Conservation (phyloP, 495 filamentous ascomycete genomes). For the Xylona heveae region DNA sequence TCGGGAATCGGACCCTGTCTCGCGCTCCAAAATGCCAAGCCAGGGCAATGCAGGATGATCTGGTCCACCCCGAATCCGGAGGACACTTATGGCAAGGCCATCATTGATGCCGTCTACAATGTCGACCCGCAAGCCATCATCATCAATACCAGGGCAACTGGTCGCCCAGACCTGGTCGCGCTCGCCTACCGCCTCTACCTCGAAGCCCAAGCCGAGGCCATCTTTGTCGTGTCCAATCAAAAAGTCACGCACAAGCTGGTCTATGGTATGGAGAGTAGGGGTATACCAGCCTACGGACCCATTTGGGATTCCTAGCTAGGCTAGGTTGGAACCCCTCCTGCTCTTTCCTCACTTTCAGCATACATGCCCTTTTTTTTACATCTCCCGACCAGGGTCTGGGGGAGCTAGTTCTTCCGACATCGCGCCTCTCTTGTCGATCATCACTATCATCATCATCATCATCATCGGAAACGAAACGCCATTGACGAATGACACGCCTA, state of each 20-base stretch:
- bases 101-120: conserved; percentile 25
- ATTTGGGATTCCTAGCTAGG: conserved; percentile 53
- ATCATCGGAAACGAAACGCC: no score
- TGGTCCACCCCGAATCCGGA: conserved; percentile 34
- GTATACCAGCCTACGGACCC: conserved; percentile 52
- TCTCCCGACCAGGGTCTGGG: no score
- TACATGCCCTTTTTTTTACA: no score
- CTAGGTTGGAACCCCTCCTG: no score
- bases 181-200: conserved; percentile 33
- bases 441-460: no score
- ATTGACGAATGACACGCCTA: no score
- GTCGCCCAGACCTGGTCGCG: conserved; percentile 30
- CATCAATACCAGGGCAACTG: conserved; percentile 27
- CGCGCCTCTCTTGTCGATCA: no score
- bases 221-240: conserved; percentile 60
- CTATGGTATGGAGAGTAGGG: conserved; percentile 47
- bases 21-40: conserved; percentile 9
- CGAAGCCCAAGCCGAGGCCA: conserved; percentile 44
- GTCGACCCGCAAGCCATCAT: conserved; percentile 33
- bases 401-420: no score
- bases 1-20: conserved; percentile 61
- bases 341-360: no score
- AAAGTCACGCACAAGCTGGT: conserved; percentile 49
- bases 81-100: conserved; percentile 28
- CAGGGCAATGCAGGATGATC: conserved; percentile 29